Evolutionary conservation across 305 asterid species (phyloP), one percentile per base, ranked within the genome.

Genomic region (Nicotiana rustica): DNA sequence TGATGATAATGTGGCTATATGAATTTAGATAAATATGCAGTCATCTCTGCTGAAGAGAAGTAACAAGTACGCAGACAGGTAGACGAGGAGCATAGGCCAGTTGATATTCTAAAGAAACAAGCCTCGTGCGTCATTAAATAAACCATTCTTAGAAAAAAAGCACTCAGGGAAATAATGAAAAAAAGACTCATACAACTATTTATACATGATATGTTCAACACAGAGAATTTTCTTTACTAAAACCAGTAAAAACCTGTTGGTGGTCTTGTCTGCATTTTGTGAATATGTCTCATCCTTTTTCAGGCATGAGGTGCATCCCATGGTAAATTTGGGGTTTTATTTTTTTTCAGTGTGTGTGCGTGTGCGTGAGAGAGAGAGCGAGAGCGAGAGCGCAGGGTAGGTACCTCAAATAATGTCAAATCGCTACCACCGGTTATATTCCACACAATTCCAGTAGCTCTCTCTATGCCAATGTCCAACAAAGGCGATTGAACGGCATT

Each of bases 391-490:
- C 68, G 25, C 25, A 25, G 13, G 31, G 71, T 29, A 44, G 38
- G 77, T 80, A 92, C 97, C 97, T 92, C 97, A 85, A 92, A 90
- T 87, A 92, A 87, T 33, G 97, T 91, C 79, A 92, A 83, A 85
- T 92, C 97, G 80, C 57, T 89, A 85, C 97, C 97, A 76, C 97
- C 97, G 52, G 97, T 92, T 85, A 92, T 92, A 81, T 92, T 92
- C 97, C 97, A 92, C 82, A 92, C 97, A 78, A 92, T 92, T 62
- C 97, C 97, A 17, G 97, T 92, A 78, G 97, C 97, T 83, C 97
- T 90, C 86, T 92, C 97, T 82, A 92, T 91, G 33, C 97, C 97
- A 49, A 92, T 90, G 87, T 92, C 97, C 67, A 92, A 84, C 68
- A 92, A 83, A 81, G 97, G 97, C 81, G 95, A 92, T 71, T 92